These are phyloP conservation scores for Dothistroma pini DNA, from an alignment of 2,329 filamentous ascomycete genomes.

Conservation along the genomic window DNA sequence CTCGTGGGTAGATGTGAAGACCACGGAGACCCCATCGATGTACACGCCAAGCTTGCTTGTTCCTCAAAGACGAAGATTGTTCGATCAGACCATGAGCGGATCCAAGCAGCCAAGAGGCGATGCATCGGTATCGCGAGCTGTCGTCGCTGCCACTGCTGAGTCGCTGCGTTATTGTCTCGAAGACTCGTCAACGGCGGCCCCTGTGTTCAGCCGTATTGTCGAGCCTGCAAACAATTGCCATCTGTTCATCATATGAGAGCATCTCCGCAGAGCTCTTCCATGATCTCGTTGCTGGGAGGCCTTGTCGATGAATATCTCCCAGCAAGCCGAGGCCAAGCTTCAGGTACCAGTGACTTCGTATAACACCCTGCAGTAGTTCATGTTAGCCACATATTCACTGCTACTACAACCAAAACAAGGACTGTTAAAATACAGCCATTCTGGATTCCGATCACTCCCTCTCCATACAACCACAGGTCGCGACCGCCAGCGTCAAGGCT, in stretches of 20 bases:
- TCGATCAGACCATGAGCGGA: neutral
- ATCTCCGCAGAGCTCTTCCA: neutral
- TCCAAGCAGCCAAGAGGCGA: neutral
- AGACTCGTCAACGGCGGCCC: too few species aligned
- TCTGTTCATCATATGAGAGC: too few species aligned
- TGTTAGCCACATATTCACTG: neutral
- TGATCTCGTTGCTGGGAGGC: neutral
- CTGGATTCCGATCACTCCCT: neutral
- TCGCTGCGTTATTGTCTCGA: too few species aligned
- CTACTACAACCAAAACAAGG: neutral
- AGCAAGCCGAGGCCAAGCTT: neutral
- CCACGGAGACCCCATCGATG: neutral
- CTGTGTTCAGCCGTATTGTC: too few species aligned
- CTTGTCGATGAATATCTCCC: neutral
- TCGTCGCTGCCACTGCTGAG: neutral
- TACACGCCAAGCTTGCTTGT: neutral
- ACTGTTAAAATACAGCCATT: neutral
- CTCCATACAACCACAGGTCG: too few species aligned
- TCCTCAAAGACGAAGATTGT: neutral
- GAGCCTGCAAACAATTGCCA: too few species aligned
- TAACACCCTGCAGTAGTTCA: neutral
- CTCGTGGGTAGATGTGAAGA: too few species aligned
- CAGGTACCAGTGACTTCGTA: neutral
- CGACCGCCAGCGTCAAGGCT: too few species aligned
- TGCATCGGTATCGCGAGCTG: neutral